phyloP scores from a whole-genome alignment of 352 stramenopile genomes.

The Bremia lactucae region DNA sequence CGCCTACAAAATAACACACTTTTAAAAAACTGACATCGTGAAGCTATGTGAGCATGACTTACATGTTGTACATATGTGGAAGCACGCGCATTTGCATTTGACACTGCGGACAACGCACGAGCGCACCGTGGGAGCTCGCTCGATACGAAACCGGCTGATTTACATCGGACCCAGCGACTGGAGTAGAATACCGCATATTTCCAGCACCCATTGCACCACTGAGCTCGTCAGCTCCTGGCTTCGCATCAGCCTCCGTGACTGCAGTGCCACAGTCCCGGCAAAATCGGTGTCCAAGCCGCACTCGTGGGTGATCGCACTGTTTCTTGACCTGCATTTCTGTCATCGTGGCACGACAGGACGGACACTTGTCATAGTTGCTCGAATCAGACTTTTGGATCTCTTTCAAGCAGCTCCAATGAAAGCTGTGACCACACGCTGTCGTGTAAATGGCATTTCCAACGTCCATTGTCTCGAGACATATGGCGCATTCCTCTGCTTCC shows the following conservation, averaged over 20 bases:
- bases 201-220: background rate
- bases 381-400: slow-evolving; percentile 71
- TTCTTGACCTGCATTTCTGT: slow-evolving; percentile 77
- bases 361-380: slow-evolving; percentile 79
- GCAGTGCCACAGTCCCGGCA: slow-evolving; percentile 60
- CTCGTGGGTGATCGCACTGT: slow-evolving; percentile 75
- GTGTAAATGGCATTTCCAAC: slow-evolving; percentile 75
- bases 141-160: slow-evolving; percentile 63
- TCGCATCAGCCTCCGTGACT: slow-evolving; percentile 58
- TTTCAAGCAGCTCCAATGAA: slow-evolving; percentile 80
- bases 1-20: slow-evolving; percentile 25
- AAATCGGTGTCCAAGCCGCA: slow-evolving; percentile 65
- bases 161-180: slow-evolving; percentile 6
- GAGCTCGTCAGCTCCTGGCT: slow-evolving; percentile 38
- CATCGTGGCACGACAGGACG: slow-evolving; percentile 67
- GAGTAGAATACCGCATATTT: slow-evolving; percentile 18
- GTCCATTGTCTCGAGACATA: slow-evolving; percentile 75
- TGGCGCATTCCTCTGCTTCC: slow-evolving; percentile 74
- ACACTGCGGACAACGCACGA: slow-evolving; percentile 76
- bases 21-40: background rate
- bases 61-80: slow-evolving; percentile 87
- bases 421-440: slow-evolving; percentile 73
- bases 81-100: slow-evolving; percentile 84
- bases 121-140: slow-evolving; percentile 68
- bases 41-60: slow-evolving; percentile 3